Evolutionary conservation across 1,139 yeast genomes (phyloP).

Genomic region (Maudiozyma humilis): DNA sequence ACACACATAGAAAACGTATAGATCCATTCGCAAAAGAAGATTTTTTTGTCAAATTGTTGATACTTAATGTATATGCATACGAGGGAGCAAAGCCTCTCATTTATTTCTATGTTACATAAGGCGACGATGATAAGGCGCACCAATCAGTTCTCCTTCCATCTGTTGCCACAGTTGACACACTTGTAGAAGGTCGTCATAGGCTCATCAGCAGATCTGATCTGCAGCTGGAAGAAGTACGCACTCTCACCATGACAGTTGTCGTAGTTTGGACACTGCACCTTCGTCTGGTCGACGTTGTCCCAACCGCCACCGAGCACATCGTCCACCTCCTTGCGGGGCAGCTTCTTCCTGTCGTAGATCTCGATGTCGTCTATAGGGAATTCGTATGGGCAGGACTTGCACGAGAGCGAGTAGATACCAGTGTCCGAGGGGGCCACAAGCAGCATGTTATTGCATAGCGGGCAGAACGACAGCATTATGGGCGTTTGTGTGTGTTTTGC

Average conservation of each 20-base stretch:
- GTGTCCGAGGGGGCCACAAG: slow-evolving; percentile 40
- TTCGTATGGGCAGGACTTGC: slow-evolving; percentile 92
- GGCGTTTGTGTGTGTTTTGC: neutral
- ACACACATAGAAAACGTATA: neutral
- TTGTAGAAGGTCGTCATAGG: slow-evolving; percentile 95
- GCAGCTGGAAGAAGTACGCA: slow-evolving; percentile 95
- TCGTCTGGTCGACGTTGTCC: slow-evolving; percentile 93
- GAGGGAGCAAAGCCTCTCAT: neutral
- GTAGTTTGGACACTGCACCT: slow-evolving; percentile 75
- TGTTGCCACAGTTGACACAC: slow-evolving; percentile 86
- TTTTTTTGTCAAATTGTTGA: no score
- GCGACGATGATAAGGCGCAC: neutral
- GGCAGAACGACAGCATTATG: slow-evolving; percentile 78
- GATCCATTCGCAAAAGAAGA: neutral
- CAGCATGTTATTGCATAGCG: slow-evolving; percentile 85
- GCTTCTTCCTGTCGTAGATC: slow-evolving; percentile 73
- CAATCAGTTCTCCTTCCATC: slow-evolving; percentile 89
- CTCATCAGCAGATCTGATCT: slow-evolving; percentile 70
- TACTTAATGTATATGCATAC: neutral
- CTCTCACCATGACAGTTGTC: slow-evolving; percentile 80
- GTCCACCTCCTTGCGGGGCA: slow-evolving; percentile 85
- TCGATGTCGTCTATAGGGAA: slow-evolving; percentile 78
- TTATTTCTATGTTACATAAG: neutral
- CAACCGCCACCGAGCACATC: slow-evolving; percentile 97
- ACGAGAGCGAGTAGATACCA: slow-evolving; percentile 44